phyloP scores from a whole-genome alignment of 176 grass and related monocot species.

The Stipa capillata region DNA sequence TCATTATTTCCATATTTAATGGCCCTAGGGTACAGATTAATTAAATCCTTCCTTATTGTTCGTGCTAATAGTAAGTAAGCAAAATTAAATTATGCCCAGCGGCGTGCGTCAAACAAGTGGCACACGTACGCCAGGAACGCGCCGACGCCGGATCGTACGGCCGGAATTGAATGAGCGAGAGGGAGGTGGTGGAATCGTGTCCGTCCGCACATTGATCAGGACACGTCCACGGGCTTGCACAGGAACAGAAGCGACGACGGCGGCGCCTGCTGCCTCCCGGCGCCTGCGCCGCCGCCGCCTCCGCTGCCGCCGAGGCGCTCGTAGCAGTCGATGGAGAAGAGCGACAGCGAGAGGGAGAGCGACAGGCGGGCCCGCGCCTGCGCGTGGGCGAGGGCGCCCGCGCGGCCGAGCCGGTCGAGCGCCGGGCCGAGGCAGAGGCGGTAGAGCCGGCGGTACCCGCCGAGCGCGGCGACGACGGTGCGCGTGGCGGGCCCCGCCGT shows the following conservation, averaged over 20 bases:
- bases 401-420: conserved; percentile 48
- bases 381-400: background rate
- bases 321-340: conserved; percentile 99
- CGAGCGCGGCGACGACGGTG: conserved; percentile 81
- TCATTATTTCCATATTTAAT: conserved; percentile 26
- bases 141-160: background rate
- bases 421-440: conserved; percentile 88
- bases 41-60: background rate
- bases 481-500: conserved; percentile 17
- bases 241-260: conserved; percentile 86
- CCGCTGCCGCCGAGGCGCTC: conserved; percentile 76
- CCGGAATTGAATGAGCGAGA: background rate
- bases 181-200: background rate
- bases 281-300: background rate
- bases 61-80: background rate
- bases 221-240: conserved; percentile 82
- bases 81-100: background rate
- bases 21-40: conserved; percentile 15
- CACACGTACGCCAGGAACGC: background rate
- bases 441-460: conserved; percentile 89
- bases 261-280: conserved; percentile 23
- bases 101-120: no score
- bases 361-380: conserved; percentile 45
- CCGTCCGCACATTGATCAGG: conserved; percentile 31
- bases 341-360: conserved; percentile 85